phyloP scores from a whole-genome alignment of 2,329 filamentous ascomycete genomes.

The Bipolaris zeicola region DNA sequence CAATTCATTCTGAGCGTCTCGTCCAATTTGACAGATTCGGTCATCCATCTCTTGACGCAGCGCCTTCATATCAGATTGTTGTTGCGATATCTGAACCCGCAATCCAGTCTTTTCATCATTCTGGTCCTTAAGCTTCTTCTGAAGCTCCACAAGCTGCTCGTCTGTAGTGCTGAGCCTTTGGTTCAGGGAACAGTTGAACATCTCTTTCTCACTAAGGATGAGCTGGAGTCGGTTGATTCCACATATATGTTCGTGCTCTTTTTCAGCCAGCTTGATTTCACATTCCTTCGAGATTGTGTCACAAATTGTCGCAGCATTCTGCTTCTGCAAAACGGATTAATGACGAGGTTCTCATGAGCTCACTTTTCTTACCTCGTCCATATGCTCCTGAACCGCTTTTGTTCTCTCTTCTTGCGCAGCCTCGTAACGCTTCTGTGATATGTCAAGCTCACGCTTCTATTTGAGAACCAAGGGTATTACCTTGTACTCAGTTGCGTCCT shows the following conservation, averaged over 20 bases:
- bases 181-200: background rate
- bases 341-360: background rate
- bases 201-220: constrained; percentile 23
- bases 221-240: constrained; percentile 21
- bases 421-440: background rate
- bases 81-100: constrained; percentile 15
- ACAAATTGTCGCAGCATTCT: constrained; percentile 1
- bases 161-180: constrained; percentile 14
- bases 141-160: constrained; percentile 10
- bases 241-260: constrained; percentile 18
- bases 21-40: constrained; percentile 1
- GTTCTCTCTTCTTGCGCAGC: background rate
- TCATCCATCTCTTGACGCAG: constrained; percentile 20
- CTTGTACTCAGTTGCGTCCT: constrained; percentile 6
- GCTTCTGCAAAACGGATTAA: constrained; percentile 4
- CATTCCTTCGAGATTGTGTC: constrained; percentile 13
- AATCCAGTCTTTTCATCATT: constrained; percentile 13
- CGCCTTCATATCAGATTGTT: constrained; percentile 12
- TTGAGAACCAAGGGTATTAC: background rate
- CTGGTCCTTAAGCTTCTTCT: constrained; percentile 3
- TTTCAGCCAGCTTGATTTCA: constrained; percentile 14
- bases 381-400: background rate
- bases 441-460: background rate
- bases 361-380: constrained; percentile 8
- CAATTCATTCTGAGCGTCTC: constrained; percentile 14